Base-by-base conservation (phyloP, 73 alveolate genomes). In the Stentor coeruleus region DNA sequence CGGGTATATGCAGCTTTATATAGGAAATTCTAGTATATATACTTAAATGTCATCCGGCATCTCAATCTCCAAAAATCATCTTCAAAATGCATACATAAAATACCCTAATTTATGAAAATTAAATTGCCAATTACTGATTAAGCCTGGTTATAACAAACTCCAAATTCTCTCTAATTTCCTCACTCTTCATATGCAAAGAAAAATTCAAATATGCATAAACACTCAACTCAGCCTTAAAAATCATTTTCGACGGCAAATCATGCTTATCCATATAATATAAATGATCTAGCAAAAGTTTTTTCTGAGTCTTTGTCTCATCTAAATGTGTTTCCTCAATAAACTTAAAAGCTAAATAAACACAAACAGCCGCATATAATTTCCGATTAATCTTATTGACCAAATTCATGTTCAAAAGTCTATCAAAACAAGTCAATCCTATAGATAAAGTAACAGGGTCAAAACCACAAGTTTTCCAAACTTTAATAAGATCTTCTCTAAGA, bases 141-240 rank as follows among this genome's bases (percentile, higher is more conserved):
- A n/a, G n/a, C n/a, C n/a, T n/a, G n/a, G n/a, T n/a, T n/a, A n/a
- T n/a, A n/a, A n/a, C n/a, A n/a, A n/a, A n/a, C 66, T 49, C 66
- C 66, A 66, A 66, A 20, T 66, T 31, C 14, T 66, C 79, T 33
- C 33, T 66, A 66, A 66, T 20, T 33, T 66, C 79, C 79, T 66
- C 79, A 26, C 14, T 14, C 42, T 66, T 66, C 79, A 66, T 20
- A 1, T 20, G 37, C n/a, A 66, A 15, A 37, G 79, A 66, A 33
- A 66, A 66, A 20, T 66, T 66, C 41, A 66, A 66, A 33, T 66
- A 66, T 0, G 79, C n/a, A 40, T 66, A 66, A 20, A 66, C 79
- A 20, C 14, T 26, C 20, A 66, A 66, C 37, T 66, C 79, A 15
- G n/a, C n/a, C 39, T 66, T 33, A 20, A 31, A 20, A 33, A 66